Base-by-base conservation (phyloP, 2,329 filamentous ascomycete genomes). In the Colletotrichum camelliae region DNA sequence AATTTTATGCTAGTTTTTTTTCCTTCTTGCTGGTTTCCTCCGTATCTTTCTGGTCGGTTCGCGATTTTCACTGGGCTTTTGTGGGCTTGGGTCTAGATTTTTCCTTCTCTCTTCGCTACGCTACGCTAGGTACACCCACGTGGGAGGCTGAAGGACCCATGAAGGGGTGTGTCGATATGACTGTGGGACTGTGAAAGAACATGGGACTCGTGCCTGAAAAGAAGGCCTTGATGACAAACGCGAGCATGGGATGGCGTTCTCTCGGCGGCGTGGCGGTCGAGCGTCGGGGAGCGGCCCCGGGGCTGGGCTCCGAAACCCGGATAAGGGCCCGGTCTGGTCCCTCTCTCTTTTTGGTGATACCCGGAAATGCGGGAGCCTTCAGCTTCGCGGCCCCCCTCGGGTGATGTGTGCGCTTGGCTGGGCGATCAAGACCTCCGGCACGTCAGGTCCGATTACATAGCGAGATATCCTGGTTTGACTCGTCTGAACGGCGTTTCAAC, bases 401-500 rank as follows among this genome's bases (percentile, higher is more conserved):
- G 57, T 31, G 27, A 60, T n/a, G 57, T 33, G 27, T 29, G 16
- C 9, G 57, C 57, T 60, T 60, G 27, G 57, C 57, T 60, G 27
- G 57, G 27, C 57, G 57, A 60, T 60, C 57, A 60, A 60, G 31
- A 18, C 27, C 33, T n/a, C 27, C 18, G n/a, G n/a, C 57, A 60
- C 10, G 18, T 60, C 57, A 31, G 27, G 18, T n/a, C n/a, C 27
- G 24, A n/a, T 29, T n/a, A 24, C 31, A n/a, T 24, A 31, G 24
- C 35, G 18, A 43, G 62, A 6, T 10, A 43, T 29, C 69, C 35
- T 68, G 15, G 13, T n/a, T 37, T n/a, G 21, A 33, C 21, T 72
- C 69, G 67, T 74, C 72, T 65, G 67, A 68, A 58, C 43, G 15
- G 55, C 27, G 73, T 72, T 67, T 64, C 62, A 48, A 67, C 33